Percentiles rank a stretch among this genome's conserved stretches.
Evolutionary conservation across 1,139 yeast genomes (phyloP).

Genomic region (Sugiyamaella pinicola): DNA sequence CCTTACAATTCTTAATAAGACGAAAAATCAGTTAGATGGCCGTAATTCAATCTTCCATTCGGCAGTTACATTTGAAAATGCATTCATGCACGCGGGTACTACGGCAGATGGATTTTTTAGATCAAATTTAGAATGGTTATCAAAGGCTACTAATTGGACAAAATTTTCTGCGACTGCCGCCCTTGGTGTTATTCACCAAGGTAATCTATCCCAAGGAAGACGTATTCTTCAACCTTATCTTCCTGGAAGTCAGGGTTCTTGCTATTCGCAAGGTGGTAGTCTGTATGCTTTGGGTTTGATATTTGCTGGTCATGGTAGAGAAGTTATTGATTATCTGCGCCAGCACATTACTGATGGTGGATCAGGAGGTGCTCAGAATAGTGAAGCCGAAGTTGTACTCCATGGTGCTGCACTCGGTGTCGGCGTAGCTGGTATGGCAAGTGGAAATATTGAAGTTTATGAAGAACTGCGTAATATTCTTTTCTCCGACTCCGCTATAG

Average conservation of each 20-base stretch:
- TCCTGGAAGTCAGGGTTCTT: conserved; percentile 70
- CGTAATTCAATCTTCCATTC: conserved; percentile 93
- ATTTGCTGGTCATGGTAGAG: conserved; percentile 95
- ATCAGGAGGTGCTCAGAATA: conserved; percentile 53
- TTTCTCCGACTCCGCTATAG: conserved; percentile 87
- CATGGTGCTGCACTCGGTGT: conserved; percentile 97
- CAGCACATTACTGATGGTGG: conserved; percentile 64
- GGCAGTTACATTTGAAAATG: conserved; percentile 93
- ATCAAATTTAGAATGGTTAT: conserved; percentile 91
- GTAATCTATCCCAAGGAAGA: conserved; percentile 89
- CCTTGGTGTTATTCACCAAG: conserved; percentile 94
- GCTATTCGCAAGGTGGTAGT: conserved; percentile 93
- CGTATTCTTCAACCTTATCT: conserved; percentile 86
- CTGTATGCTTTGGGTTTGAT: conserved; percentile 90
- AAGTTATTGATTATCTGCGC: conserved; percentile 78
- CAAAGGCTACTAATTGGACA: conserved; percentile 97
- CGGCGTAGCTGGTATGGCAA: conserved; percentile 97
- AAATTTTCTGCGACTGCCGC: conserved; percentile 98
- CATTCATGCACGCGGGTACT: conserved; percentile 95
- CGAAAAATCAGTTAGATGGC: conserved; percentile 83
- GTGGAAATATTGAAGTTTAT: conserved; percentile 70
- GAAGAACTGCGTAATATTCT: conserved; percentile 84
- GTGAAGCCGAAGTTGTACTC: conserved; percentile 80
- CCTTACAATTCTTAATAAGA: conserved; percentile 73
- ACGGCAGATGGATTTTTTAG: conserved; percentile 93